Percentiles rank a stretch among this genome's conserved stretches.
Evolutionary conservation across 1,139 yeast species (phyloP).

Genomic region (Blastobotrys proliferans): DNA sequence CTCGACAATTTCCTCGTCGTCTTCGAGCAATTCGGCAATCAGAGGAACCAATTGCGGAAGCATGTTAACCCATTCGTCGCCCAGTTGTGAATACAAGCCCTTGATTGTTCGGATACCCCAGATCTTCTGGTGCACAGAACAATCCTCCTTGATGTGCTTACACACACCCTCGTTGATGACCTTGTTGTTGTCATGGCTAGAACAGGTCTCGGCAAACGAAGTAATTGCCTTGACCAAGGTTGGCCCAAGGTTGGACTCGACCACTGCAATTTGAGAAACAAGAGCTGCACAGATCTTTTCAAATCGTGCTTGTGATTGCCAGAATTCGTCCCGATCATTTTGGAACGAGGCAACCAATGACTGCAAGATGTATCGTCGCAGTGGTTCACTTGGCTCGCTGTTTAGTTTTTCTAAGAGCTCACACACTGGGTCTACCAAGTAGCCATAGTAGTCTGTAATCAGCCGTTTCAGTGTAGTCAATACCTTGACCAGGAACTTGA

Average conservation of each 20-base stretch:
- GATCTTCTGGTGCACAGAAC: constrained; percentile 53
- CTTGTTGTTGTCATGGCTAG: constrained; percentile 82
- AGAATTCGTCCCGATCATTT: constrained; percentile 79
- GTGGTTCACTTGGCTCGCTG: constrained; percentile 39
- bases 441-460: constrained; percentile 83
- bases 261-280: constrained; percentile 57
- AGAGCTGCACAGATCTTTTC: constrained; percentile 63
- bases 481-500: constrained; percentile 78
- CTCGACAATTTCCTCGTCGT: constrained; percentile 92
- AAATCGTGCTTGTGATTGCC: constrained; percentile 86
- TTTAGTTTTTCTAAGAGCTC: constrained; percentile 40
- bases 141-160: constrained; percentile 49
- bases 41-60: constrained; percentile 94
- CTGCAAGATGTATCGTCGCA: constrained; percentile 65
- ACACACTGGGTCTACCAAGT: constrained; percentile 69
- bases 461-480: constrained; percentile 83
- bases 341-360: constrained; percentile 77
- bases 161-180: constrained; percentile 53
- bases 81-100: constrained; percentile 75
- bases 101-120: constrained; percentile 83
- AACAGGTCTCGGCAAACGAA: constrained; percentile 62
- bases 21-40: constrained; percentile 91
- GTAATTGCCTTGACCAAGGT: constrained; percentile 77
- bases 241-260: constrained; percentile 51
- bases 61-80: constrained; percentile 89